Evolutionary conservation across 768 basidiomycete species (phyloP), one percentile per base, ranked within the genome.

Genomic region (Kwoniella pini): DNA sequence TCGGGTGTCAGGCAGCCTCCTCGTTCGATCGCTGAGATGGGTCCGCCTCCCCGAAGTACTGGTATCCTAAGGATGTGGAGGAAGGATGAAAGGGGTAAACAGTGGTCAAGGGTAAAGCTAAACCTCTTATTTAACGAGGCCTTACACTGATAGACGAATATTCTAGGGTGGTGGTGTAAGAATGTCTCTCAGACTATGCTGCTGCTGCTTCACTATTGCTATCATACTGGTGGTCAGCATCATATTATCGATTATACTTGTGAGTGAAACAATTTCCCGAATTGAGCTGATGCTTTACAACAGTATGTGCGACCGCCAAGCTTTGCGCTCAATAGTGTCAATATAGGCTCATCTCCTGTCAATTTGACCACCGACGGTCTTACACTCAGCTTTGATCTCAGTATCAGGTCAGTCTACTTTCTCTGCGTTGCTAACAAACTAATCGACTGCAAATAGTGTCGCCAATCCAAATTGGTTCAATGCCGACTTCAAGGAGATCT

Each of bases 381-480:
- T 19, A 62, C 59, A 4, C 65, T 78, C 55, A 69, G 60, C 54
- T 71, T 78, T 51, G 69, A 60, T 36, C 43, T 78, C 24, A 64
- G 61, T 22, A 70, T 77, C 21, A 69, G 67, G 75, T 72, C 30
- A 51, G 72, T 56, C 4, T 28, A 13, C 38, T 30, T n/a, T n/a
- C n/a, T n/a, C n/a, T n/a, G n/a, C n/a, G n/a, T n/a, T n/a, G n/a
- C n/a, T n/a, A n/a, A n/a, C n/a, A n/a, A n/a, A n/a, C n/a, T n/a
- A n/a, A n/a, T n/a, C n/a, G n/a, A n/a, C n/a, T n/a, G n/a, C n/a
- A n/a, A n/a, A n/a, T n/a, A 69, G 67, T 44, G 77, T 75, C 15
- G 54, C 68, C 7, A 78, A 78, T 44, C 77, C 77, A 4, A 78
- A 78, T 49, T 78, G 75, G 75, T 78, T 78, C 67, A 71, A 67